phyloP scores from a whole-genome alignment of 441 rosid species.

The Breynia disticha region DNA sequence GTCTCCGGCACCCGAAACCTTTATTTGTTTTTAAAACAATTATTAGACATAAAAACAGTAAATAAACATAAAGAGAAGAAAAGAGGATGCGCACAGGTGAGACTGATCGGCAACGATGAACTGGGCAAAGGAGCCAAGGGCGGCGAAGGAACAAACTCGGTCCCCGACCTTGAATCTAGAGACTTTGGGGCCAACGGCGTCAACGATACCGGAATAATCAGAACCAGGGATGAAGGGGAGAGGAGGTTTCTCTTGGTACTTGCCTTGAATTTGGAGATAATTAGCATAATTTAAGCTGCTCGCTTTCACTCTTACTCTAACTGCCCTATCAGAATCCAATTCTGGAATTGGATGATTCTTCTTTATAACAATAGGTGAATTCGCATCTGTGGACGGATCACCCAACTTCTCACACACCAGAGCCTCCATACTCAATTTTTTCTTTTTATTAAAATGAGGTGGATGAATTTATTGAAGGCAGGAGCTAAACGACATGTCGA shows the following conservation, averaged over 20 bases:
- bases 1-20: slow-evolving; percentile 70
- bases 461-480: not conserved
- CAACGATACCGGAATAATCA: slow-evolving; percentile 75
- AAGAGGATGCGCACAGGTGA: slow-evolving; percentile 28
- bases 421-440: slow-evolving; percentile 53
- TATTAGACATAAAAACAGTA: not conserved
- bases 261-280: slow-evolving; percentile 84
- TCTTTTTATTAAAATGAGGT: not conserved
- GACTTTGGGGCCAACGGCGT: slow-evolving; percentile 53
- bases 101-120: slow-evolving; percentile 74
- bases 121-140: slow-evolving; percentile 68
- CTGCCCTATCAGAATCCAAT: slow-evolving; percentile 42
- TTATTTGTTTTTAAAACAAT: no score
- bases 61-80: not conserved
- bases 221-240: slow-evolving; percentile 91
- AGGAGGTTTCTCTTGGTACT: slow-evolving; percentile 74
- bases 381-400: slow-evolving; percentile 44
- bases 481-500: no score
- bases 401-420: slow-evolving; percentile 60
- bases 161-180: slow-evolving; percentile 65
- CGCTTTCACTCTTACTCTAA: slow-evolving; percentile 65
- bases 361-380: slow-evolving; percentile 35
- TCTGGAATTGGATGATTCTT: slow-evolving; percentile 47
- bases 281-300: slow-evolving; percentile 83
- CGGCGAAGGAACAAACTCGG: slow-evolving; percentile 53